Base-by-base conservation (phyloP, 176 grass and related monocot species). In the Hordeum vulgare region DNA sequence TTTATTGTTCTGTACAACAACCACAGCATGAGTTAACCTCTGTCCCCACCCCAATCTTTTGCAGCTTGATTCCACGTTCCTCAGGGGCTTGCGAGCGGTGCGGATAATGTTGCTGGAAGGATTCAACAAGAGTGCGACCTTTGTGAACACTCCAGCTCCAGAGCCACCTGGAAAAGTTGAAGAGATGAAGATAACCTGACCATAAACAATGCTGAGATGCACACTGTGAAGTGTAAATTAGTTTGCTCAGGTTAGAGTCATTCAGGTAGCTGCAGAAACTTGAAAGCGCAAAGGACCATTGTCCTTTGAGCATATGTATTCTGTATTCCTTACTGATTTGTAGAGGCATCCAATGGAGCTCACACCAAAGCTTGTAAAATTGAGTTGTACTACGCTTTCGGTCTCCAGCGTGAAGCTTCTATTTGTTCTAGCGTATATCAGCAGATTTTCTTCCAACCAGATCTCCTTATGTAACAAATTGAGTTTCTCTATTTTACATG, bases 91-190 rank as follows among this genome's bases (percentile, higher is more conserved):
- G 73, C 75, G 92, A 68, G 92, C 91, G 20, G 53, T 83, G 82
- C 76, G 87, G 71, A 94, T 92, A 35, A 75, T 97, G 42, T 81
- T 90, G 42, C 87, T 75, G 13, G 80, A 97, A 67, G 94, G 94
- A 75, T 84, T 97, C 67, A 94, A 92, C 83, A 94, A 92, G 80
- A 86, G 89, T 53, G 91, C 90, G 61, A 88, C 74, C 10, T 92
- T 90, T 58, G 94, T 94, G 33, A 90, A 97, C 56, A 92, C 81
- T 42, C 42, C 80, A 37, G 75, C 68, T 42, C 42, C 82, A 31
- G 86, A 75, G 33, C 77, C 83, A 84, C 45, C 72, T 41, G 72
- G 94, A 88, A 88, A 76, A 82, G 28, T 33, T 87, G 80, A 87
- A 92, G 62, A 90, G 42, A 85, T 83, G 35, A 92, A 62, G 82